A percentile compares a stretch with the other conserved stretches of the same genome.
Evolutionary conservation across 2,329 filamentous ascomycete species (phyloP).

Genomic region (Hypoxylon sp.): DNA sequence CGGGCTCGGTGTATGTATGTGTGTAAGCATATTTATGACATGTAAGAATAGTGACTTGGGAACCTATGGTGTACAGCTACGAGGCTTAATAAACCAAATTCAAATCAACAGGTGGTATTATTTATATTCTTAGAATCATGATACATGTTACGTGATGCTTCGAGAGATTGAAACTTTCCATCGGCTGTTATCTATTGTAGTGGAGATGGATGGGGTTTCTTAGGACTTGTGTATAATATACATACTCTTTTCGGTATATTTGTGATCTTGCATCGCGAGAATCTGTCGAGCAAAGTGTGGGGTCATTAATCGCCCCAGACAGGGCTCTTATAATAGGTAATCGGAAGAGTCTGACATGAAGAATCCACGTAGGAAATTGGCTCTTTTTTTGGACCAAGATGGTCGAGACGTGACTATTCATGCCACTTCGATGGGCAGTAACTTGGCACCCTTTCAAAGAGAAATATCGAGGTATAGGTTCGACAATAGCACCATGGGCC

Average conservation of each 20-base stretch:
- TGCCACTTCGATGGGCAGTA: constrained; percentile 9
- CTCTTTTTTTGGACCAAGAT: constrained; percentile 1
- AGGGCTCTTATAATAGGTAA: constrained; percentile 11
- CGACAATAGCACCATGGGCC: constrained; percentile 17
- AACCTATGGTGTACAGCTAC: constrained; percentile 16
- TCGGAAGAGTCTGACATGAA: constrained; percentile 1
- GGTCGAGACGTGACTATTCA: constrained; percentile 1
- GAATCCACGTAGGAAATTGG: constrained; percentile 7
- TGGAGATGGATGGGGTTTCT: constrained; percentile 3
- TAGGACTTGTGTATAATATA: constrained; percentile 6
- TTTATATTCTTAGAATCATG: not conserved
- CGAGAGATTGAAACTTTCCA: not conserved
- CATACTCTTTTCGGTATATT: constrained; percentile 18
- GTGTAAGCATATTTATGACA: constrained; percentile 18
- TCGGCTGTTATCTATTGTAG: constrained; percentile 4
- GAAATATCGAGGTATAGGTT: constrained; percentile 15
- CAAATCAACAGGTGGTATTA: not conserved
- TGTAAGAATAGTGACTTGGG: constrained; percentile 9
- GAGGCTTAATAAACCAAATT: not conserved
- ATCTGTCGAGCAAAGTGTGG: constrained; percentile 16
- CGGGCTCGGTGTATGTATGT: not conserved
- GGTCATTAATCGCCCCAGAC: constrained; percentile 10
- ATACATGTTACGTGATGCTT: constrained; percentile 7
- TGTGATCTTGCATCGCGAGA: constrained; percentile 18
- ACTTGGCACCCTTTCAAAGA: constrained; percentile 1